A percentile compares a stretch with the other conserved stretches of the same genome.
Evolutionary conservation across 73 alveolate species (phyloP).

Genomic region (Blepharisma japonicum): DNA sequence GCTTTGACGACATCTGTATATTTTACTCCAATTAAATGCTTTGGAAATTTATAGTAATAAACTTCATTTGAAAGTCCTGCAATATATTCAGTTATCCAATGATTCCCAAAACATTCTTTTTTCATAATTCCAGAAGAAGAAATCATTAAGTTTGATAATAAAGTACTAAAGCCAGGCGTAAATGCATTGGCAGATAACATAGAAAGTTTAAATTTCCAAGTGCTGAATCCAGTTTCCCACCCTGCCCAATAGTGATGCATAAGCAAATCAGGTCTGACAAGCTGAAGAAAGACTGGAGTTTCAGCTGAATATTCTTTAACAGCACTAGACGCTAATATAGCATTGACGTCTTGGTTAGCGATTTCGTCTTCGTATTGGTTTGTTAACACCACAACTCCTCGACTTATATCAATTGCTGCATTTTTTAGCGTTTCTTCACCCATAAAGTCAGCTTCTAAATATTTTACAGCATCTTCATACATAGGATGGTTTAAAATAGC

Average conservation of each 20-base stretch:
- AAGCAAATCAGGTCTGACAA: conserved; percentile 50
- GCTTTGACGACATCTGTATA: conserved; percentile 23
- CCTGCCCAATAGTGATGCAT: conserved; percentile 61
- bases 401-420: conserved; percentile 50
- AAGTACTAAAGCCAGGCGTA: conserved; percentile 66
- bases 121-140: conserved; percentile 48
- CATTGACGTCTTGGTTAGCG: conserved; percentile 44
- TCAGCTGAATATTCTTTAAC: conserved; percentile 41
- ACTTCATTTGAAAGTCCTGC: conserved; percentile 61
- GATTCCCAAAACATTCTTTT: conserved; percentile 27
- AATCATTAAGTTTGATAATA: conserved; percentile 38
- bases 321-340: conserved; percentile 52
- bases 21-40: conserved; percentile 27
- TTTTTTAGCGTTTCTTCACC: conserved; percentile 40
- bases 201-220: conserved; percentile 58
- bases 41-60: conserved; percentile 29
- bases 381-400: conserved; percentile 52
- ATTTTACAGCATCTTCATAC: conserved; percentile 48
- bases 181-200: conserved; percentile 63
- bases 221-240: conserved; percentile 63
- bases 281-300: conserved; percentile 48
- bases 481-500: conserved; percentile 35
- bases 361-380: conserved; percentile 45
- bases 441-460: conserved; percentile 50
- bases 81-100: conserved; percentile 58